Percentiles rank a stretch among this genome's conserved stretches.
Conservation (phyloP, 495 filamentous ascomycete genomes). For the Penicillium atrosanguineum region DNA sequence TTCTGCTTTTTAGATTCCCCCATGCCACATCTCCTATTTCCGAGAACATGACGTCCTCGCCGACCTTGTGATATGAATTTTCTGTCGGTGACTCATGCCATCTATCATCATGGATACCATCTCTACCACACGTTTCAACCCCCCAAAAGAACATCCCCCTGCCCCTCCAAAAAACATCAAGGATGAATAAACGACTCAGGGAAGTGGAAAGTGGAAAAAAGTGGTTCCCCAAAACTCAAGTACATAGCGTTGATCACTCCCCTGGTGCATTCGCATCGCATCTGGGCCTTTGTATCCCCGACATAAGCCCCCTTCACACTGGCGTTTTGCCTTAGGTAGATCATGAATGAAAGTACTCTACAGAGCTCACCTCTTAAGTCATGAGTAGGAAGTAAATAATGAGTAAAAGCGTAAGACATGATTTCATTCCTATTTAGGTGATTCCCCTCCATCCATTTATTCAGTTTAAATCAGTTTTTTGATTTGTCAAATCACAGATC, state of each 20-base stretch:
- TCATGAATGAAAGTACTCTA: slow-evolving; percentile 2
- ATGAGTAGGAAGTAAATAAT: neutral
- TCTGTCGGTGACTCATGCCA: slow-evolving; percentile 13
- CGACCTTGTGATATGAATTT: slow-evolving; percentile 11
- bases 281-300: slow-evolving; percentile 10
- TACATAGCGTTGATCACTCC: slow-evolving; percentile 9
- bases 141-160: slow-evolving; percentile 2
- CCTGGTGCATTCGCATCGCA: slow-evolving; percentile 15
- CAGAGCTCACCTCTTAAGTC: neutral
- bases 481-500: slow-evolving; percentile 13
- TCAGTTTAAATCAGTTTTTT: neutral
- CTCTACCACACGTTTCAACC: slow-evolving; percentile 6
- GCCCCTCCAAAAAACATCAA: slow-evolving; percentile 2
- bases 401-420: neutral
- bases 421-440: neutral
- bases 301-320: neutral
- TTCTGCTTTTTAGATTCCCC: slow-evolving; percentile 45
- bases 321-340: neutral
- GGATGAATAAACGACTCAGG: slow-evolving; percentile 5
- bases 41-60: slow-evolving; percentile 22
- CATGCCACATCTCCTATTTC: slow-evolving; percentile 27
- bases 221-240: slow-evolving; percentile 5
- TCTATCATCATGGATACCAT: slow-evolving; percentile 19
- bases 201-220: slow-evolving; percentile 3
- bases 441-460: neutral